phyloP scores from a whole-genome alignment of 169 alveolate species.

The Plasmodium adleri region DNA sequence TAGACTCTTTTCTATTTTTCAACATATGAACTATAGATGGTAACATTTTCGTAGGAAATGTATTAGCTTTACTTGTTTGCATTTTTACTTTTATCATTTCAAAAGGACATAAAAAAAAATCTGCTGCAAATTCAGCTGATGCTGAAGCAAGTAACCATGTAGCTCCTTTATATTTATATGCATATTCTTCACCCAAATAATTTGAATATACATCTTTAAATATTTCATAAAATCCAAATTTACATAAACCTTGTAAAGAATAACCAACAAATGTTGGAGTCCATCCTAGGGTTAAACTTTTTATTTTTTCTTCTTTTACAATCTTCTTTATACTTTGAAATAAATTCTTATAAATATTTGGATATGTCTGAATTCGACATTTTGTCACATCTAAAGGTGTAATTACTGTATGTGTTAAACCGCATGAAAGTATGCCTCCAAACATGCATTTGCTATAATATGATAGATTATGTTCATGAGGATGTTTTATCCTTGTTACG shows the following conservation, averaged over 20 bases:
- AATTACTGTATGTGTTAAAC: conserved; percentile 96
- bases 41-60: conserved; percentile 89
- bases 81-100: conserved; percentile 97
- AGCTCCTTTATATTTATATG: conserved; percentile 90
- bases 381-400: conserved; percentile 97
- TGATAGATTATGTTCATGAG: conserved; percentile 80
- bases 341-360: conserved; percentile 89
- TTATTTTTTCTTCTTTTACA: conserved; percentile 91
- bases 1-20: conserved; percentile 83
- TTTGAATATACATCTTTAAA: conserved; percentile 96
- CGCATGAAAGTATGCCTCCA: conserved; percentile 97
- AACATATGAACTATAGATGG: conserved; percentile 90
- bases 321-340: conserved; percentile 84
- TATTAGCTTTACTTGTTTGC: conserved; percentile 90
- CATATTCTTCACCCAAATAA: conserved; percentile 89
- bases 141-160: conserved; percentile 98
- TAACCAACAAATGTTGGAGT: conserved; percentile 98
- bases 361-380: conserved; percentile 96
- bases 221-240: conserved; percentile 97
- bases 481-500: conserved; percentile 80
- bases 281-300: conserved; percentile 96
- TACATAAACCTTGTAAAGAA: conserved; percentile 97
- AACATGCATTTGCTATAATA: conserved; percentile 96
- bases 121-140: conserved; percentile 99
- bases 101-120: conserved; percentile 96